These are phyloP conservation scores for Passiflora organensis DNA, from an alignment of 345 rosid species.

Conservation along the genomic window DNA sequence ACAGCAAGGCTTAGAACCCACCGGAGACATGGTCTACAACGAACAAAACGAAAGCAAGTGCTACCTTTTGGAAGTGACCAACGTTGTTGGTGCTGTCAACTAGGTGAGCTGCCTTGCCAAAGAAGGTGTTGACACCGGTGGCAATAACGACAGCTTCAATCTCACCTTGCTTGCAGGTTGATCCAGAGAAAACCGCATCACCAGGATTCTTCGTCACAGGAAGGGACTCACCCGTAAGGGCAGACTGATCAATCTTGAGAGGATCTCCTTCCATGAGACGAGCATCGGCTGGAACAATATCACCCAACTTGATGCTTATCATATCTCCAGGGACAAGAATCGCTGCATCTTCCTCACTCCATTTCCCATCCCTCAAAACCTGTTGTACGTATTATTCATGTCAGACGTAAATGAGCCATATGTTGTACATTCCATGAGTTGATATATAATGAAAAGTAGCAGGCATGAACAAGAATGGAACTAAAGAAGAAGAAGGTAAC, in stretches of 20 bases:
- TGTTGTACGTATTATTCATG: constrained; percentile 4
- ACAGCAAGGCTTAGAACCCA: neutral
- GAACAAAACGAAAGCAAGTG: no score
- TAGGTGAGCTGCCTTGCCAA: constrained; percentile 94
- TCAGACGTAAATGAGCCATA: neutral
- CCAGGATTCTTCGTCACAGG: constrained; percentile 73
- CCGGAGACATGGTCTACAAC: no score
- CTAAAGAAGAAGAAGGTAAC: constrained; percentile 19
- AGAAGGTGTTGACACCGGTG: constrained; percentile 92
- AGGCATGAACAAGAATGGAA: neutral
- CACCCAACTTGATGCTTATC: constrained; percentile 86
- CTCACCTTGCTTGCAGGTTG: constrained; percentile 96
- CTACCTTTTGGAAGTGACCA: constrained; percentile 93
- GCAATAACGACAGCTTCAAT: constrained; percentile 89
- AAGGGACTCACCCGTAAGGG: constrained; percentile 87
- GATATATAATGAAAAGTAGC: neutral
- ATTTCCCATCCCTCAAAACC: constrained; percentile 82
- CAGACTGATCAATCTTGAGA: constrained; percentile 83
- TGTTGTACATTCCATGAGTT: neutral
- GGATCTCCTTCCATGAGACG: constrained; percentile 93
- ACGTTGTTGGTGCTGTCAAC: constrained; percentile 89
- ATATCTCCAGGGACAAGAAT: constrained; percentile 87
- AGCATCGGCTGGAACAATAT: constrained; percentile 86
- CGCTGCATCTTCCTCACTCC: constrained; percentile 78
- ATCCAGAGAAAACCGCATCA: constrained; percentile 74